Percentiles rank a stretch among this genome's conserved stretches.
Evolutionary conservation across 192 early-diverging fungal species (phyloP).

Genomic region (Linnemannia exigua): DNA sequence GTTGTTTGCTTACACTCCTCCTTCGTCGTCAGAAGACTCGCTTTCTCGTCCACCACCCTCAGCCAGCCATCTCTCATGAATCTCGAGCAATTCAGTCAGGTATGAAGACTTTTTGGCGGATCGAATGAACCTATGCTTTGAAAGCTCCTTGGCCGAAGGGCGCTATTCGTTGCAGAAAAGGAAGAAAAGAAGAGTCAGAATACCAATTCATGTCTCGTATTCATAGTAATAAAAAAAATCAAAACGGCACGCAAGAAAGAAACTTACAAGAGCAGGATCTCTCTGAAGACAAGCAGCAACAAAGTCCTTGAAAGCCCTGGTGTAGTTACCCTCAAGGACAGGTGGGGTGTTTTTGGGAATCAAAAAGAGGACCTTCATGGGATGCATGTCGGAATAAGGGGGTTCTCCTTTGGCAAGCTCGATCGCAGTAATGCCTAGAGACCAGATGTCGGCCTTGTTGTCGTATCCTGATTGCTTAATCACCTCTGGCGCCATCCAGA

Average conservation of each 20-base stretch:
- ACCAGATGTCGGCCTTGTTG: conserved; percentile 99
- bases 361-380: conserved; percentile 95
- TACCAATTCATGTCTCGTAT: neutral
- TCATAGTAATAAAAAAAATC: neutral
- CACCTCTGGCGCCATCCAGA: conserved; percentile 96
- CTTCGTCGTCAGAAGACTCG: conserved; percentile 51
- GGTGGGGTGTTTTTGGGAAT: conserved; percentile 96
- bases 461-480: conserved; percentile 97
- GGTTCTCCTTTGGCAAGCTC: conserved; percentile 96
- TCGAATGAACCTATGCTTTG: conserved; percentile 93
- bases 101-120: conserved; percentile 89
- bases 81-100: conserved; percentile 89
- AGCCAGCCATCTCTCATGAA: conserved; percentile 84
- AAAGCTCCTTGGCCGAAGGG: conserved; percentile 89
- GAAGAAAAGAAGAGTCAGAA: neutral
- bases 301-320: conserved; percentile 93
- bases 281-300: conserved; percentile 88
- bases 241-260: too few relatives aligned
- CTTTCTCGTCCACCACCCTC: conserved; percentile 64
- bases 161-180: conserved; percentile 62
- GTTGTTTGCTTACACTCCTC: conserved; percentile 41
- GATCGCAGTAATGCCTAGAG: conserved; percentile 96
- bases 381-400: conserved; percentile 94
- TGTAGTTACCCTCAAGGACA: conserved; percentile 80
- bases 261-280: conserved; percentile 79